Conservation (phyloP, 768 basidiomycete species). For the Galerina sulciceps region DNA sequence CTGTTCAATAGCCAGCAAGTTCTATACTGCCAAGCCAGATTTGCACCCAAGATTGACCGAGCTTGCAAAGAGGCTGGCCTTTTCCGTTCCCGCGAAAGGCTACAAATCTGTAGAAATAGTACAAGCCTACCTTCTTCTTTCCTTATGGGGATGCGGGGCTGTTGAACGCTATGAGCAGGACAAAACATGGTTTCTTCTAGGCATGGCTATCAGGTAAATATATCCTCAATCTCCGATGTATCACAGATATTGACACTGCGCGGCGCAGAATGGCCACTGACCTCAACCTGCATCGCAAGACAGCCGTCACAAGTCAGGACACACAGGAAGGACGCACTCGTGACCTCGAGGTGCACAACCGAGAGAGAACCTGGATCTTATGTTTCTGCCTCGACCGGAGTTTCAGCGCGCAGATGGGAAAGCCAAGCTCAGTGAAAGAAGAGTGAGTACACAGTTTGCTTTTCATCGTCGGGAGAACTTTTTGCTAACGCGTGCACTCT, state of each 20-base stretch:
- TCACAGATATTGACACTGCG: slow-evolving; percentile 1
- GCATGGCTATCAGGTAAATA: slow-evolving; percentile 77
- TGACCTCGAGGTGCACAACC: slow-evolving; percentile 87
- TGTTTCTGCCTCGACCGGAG: slow-evolving; percentile 89
- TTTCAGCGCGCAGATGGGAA: slow-evolving; percentile 95
- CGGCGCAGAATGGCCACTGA: slow-evolving; percentile 87
- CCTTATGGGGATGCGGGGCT: slow-evolving; percentile 91
- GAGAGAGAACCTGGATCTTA: slow-evolving; percentile 93
- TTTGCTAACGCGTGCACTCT: slow-evolving; percentile 11
- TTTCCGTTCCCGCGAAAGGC: slow-evolving; percentile 81
- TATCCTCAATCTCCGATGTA: neutral
- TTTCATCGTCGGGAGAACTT: neutral
- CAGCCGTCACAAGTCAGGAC: slow-evolving; percentile 59
- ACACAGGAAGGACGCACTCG: slow-evolving; percentile 81
- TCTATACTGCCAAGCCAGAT: slow-evolving; percentile 82
- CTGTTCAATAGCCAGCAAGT: slow-evolving; percentile 93
- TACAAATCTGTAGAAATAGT: slow-evolving; percentile 96
- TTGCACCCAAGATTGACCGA: slow-evolving; percentile 81
- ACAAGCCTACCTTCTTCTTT: slow-evolving; percentile 90
- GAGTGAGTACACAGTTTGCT: slow-evolving; percentile 62
- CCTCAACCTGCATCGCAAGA: slow-evolving; percentile 92
- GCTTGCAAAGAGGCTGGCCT: slow-evolving; percentile 86
- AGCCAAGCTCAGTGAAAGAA: slow-evolving; percentile 90
- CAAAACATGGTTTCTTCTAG: slow-evolving; percentile 88
- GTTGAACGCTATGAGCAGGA: slow-evolving; percentile 98